Evolutionary conservation across 2,329 filamentous ascomycete genomes (phyloP).

Genomic region (Fusarium begoniae): DNA sequence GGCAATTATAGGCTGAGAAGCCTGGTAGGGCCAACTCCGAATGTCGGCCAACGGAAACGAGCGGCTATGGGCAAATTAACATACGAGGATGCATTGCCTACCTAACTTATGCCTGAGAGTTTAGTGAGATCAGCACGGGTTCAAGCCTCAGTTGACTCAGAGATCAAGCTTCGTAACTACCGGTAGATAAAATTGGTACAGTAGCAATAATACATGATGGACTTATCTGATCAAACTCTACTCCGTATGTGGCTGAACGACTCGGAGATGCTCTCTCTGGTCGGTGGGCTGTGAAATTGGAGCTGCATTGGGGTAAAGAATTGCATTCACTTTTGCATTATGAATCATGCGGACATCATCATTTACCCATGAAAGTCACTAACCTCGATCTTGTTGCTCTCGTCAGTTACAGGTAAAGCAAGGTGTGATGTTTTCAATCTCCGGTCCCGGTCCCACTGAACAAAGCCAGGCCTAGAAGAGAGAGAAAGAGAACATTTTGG

Average conservation of each 20-base stretch:
- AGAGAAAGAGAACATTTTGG: not conserved
- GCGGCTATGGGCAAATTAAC: conserved; percentile 17
- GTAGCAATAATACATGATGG: not conserved
- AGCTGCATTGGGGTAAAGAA: conserved; percentile 8
- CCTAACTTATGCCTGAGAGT: not conserved
- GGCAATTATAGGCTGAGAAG: conserved; percentile 4
- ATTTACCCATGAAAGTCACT: conserved; percentile 6
- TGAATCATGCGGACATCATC: conserved; percentile 2
- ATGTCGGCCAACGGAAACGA: conserved; percentile 38
- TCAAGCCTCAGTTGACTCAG: not conserved
- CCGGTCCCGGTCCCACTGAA: conserved; percentile 33
- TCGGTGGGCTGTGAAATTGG: not conserved
- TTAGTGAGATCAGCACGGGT: not conserved
- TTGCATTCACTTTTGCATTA: conserved; percentile 3
- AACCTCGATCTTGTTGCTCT: conserved; percentile 4
- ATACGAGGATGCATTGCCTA: conserved; percentile 15
- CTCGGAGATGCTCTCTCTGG: not conserved
- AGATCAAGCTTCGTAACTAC: not conserved
- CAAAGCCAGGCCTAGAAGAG: conserved; percentile 23
- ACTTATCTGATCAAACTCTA: conserved; percentile 15
- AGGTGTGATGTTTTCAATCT: conserved; percentile 13
- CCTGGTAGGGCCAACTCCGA: conserved; percentile 8
- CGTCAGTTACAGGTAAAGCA: conserved; percentile 6
- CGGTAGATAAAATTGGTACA: not conserved
- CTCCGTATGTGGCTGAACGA: not conserved